These are phyloP conservation scores for Mastigamoeba balamuthi DNA, from an alignment of 78 protist species.

Conservation along the genomic window DNA sequence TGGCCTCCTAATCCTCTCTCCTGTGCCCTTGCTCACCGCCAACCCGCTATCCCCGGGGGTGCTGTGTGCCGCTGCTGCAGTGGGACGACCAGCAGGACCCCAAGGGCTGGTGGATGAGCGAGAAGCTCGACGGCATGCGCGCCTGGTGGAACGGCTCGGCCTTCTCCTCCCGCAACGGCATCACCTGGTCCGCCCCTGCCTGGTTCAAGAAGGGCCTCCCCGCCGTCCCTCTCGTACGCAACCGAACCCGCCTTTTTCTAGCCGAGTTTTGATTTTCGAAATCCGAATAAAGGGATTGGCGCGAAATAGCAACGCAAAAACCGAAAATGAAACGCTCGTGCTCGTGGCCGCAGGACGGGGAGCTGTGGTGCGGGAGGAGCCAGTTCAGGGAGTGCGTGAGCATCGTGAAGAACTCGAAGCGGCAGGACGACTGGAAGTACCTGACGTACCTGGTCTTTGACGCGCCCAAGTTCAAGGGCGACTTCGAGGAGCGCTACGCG, in stretches of 20 bases:
- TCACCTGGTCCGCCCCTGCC: slow-evolving; percentile 6
- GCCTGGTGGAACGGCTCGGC: slow-evolving; percentile 14
- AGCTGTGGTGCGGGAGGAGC: slow-evolving; percentile 11
- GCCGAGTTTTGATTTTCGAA: neutral
- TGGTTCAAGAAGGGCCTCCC: slow-evolving; percentile 12
- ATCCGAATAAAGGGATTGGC: too few species aligned
- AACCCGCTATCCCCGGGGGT: too few species aligned
- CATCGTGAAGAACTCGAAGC: slow-evolving; percentile 2
- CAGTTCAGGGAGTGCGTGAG: slow-evolving; percentile 8
- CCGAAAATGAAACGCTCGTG: too few species aligned
- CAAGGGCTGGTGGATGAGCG: slow-evolving; percentile 30
- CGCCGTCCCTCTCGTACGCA: neutral
- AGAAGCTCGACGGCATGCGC: slow-evolving; percentile 26
- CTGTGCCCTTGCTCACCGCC: too few species aligned
- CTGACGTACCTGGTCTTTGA: slow-evolving; percentile 23
- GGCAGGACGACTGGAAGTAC: slow-evolving; percentile 2
- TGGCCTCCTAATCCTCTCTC: too few species aligned
- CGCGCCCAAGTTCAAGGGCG: neutral
- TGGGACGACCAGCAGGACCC: neutral
- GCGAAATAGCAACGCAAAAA: too few species aligned
- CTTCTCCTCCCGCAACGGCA: slow-evolving; percentile 16
- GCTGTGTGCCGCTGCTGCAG: too few species aligned
- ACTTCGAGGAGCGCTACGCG: neutral
- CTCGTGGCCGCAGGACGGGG: too few species aligned
- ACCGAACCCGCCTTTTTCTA: neutral